Evolutionary conservation across 495 filamentous ascomycete genomes (phyloP), one percentile per base, ranked within the genome.

Genomic region (Lentithecium fluviatile): DNA sequence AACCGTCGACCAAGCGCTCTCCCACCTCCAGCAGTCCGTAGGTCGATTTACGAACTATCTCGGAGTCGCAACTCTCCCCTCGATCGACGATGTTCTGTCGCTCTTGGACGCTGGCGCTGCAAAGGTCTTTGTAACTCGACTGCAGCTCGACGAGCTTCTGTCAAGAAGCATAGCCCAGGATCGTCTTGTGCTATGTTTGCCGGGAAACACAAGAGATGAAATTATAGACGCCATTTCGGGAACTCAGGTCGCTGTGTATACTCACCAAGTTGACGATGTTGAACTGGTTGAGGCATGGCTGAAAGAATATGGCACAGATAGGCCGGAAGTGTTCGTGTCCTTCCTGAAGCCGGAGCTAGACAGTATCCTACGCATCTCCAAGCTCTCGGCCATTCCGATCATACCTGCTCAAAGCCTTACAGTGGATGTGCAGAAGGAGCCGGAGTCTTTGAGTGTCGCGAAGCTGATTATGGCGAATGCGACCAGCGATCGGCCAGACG

Each of bases 51-150:
- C 84, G 48, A 79, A 85, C 56, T 91, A 84, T 69, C 83, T 95
- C 62, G 88, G 97, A 64, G 91, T 84, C 55, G 87, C 88, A 20
- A 74, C 77, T 24, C 81, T 97, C 52, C 65, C 80, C 57, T 83
- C 82, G 24, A 71, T 76, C 45, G 84, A 88, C 38, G 89, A 95
- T 62, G 75, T 96, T 19, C 75, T 91, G 50, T 80, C 88, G 52
- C 79, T 97, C 26, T 82, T 98, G 52, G 87, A 98, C 70, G 82
- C 85, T 62, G 94, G 95, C 52, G 90, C 90, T n/a, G 81, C 84
- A 40, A 94, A 87, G 73, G 85, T 95, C 45, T 92, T 97, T 72
- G 85, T 96, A 48, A 78, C 81, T 21, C 64, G 62, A 36, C 19
- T 29, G 13, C 74, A 76, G 52, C 78, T 85, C 47, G 80, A 87